These are phyloP conservation scores for Sesbania bispinosa DNA, from an alignment of 306 rosid genomes.

Conservation along the genomic window DNA sequence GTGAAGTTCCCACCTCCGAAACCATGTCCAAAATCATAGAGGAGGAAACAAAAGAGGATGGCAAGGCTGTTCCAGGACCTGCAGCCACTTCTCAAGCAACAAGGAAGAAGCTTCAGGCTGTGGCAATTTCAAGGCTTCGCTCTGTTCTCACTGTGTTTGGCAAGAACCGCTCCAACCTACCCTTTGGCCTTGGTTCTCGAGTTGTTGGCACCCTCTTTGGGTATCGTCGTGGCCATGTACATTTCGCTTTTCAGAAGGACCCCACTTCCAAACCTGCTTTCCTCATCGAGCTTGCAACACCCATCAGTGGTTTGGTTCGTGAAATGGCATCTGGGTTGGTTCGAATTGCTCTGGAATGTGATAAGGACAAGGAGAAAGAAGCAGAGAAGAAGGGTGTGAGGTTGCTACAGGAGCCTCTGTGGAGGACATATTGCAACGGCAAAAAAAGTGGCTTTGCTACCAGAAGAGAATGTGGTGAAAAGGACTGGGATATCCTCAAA, in stretches of 20 bases:
- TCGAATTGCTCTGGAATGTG: conserved; percentile 91
- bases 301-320: conserved; percentile 81
- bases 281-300: conserved; percentile 87
- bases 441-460: conserved; percentile 90
- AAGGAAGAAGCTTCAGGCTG: conserved; percentile 62
- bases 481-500: conserved; percentile 81
- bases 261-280: conserved; percentile 79
- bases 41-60: conserved; percentile 27
- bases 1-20: conserved; percentile 37
- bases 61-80: conserved; percentile 15
- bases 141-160: conserved; percentile 70
- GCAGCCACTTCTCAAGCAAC: conserved; percentile 24
- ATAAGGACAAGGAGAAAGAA: conserved; percentile 55
- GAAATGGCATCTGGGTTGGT: conserved; percentile 99
- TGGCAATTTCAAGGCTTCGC: conserved; percentile 70
- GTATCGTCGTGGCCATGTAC: conserved; percentile 84
- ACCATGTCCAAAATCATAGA: conserved; percentile 42
- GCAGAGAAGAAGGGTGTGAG: conserved; percentile 40
- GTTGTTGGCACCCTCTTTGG: conserved; percentile 95
- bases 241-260: conserved; percentile 84
- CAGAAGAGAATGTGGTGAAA: conserved; percentile 79
- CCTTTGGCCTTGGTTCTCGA: conserved; percentile 60
- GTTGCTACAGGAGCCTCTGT: conserved; percentile 71
- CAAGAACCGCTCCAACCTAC: conserved; percentile 59
- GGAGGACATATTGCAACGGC: conserved; percentile 96